These are phyloP conservation scores for Phytophthora uliginosa DNA, from an alignment of 352 stramenopile species.

Conservation along the genomic window DNA sequence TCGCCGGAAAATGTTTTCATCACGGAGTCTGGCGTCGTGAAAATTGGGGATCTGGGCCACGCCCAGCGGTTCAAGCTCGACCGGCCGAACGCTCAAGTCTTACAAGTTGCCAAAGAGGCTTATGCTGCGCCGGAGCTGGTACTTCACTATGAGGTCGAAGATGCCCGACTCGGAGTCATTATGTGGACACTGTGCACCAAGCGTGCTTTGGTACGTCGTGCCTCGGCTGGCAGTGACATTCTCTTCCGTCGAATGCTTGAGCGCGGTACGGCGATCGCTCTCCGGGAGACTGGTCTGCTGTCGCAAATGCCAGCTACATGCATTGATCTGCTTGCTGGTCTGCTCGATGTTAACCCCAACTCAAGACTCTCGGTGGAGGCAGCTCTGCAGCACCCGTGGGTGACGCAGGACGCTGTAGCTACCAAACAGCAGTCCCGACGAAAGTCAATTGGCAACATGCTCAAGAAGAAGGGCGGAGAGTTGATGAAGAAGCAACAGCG, in stretches of 20 bases:
- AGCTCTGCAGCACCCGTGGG: constrained; percentile 69
- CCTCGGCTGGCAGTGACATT: constrained; percentile 53
- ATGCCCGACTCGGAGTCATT: constrained; percentile 73
- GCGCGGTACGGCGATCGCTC: constrained; percentile 29
- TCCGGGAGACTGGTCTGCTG: constrained; percentile 42
- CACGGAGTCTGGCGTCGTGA: constrained; percentile 78
- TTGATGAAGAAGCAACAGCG: constrained; percentile 39
- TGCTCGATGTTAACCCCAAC: constrained; percentile 60
- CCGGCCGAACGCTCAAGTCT: constrained; percentile 26
- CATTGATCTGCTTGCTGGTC: constrained; percentile 52
- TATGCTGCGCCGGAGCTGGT: constrained; percentile 82
- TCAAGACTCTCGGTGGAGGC: constrained; percentile 58
- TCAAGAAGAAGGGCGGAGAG: constrained; percentile 40
- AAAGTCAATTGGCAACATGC: constrained; percentile 33
- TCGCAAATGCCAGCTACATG: constrained; percentile 37
- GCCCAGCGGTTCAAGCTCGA: constrained; percentile 49
- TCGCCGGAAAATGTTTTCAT: constrained; percentile 97
- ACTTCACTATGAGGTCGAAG: constrained; percentile 32
- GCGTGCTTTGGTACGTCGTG: constrained; percentile 56
- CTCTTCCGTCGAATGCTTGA: constrained; percentile 59
- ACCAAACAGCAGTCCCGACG: constrained; percentile 27
- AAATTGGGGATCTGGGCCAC: constrained; percentile 94
- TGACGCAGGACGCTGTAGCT: constrained; percentile 25
- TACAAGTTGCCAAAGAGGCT: constrained; percentile 63
- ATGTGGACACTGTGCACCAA: constrained; percentile 78